phyloP scores from a whole-genome alignment of 768 basidiomycete genomes.

The Tylopilus plumbeoviolaceoides region DNA sequence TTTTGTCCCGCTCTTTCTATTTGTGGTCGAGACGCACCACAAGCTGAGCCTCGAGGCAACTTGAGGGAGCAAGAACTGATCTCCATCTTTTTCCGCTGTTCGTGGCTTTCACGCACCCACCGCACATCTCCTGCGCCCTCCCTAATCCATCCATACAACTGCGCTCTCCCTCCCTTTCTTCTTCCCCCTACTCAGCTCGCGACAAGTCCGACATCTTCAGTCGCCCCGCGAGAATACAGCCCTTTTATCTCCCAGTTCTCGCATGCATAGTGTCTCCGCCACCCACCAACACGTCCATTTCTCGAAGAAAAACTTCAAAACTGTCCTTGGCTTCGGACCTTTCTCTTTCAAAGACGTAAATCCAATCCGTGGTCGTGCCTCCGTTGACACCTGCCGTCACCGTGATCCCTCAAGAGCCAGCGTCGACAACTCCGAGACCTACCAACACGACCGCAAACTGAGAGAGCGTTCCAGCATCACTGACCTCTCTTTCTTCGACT shows the following conservation, averaged over 20 bases:
- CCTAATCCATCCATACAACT: constrained; percentile 29
- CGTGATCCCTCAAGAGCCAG: constrained; percentile 37
- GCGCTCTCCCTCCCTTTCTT: constrained; percentile 26
- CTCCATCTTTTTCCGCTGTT: constrained; percentile 28
- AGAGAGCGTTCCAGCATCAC: constrained; percentile 37
- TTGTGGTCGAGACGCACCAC: constrained; percentile 17
- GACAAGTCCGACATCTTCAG: constrained; percentile 23
- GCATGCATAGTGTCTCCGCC: constrained; percentile 43
- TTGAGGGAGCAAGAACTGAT: constrained; percentile 18
- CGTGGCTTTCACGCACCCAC: constrained; percentile 35
- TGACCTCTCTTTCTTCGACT: constrained; percentile 41
- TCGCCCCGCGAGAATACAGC: constrained; percentile 26
- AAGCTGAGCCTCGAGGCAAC: constrained; percentile 32
- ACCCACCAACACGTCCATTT: constrained; percentile 32
- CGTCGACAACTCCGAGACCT: constrained; percentile 41
- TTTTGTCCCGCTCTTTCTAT: constrained; percentile 16
- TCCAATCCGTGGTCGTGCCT: constrained; percentile 28
- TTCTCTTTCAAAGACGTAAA: constrained; percentile 35
- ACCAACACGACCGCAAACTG: constrained; percentile 34
- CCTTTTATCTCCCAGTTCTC: constrained; percentile 23
- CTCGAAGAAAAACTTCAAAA: constrained; percentile 45
- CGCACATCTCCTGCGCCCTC: constrained; percentile 30
- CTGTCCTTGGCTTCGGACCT: constrained; percentile 43
- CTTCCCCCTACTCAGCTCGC: constrained; percentile 25
- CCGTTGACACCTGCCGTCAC: constrained; percentile 24